Base-by-base conservation (phyloP, 2,329 filamentous ascomycete species). In the Phyllosticta citrichinensis region DNA sequence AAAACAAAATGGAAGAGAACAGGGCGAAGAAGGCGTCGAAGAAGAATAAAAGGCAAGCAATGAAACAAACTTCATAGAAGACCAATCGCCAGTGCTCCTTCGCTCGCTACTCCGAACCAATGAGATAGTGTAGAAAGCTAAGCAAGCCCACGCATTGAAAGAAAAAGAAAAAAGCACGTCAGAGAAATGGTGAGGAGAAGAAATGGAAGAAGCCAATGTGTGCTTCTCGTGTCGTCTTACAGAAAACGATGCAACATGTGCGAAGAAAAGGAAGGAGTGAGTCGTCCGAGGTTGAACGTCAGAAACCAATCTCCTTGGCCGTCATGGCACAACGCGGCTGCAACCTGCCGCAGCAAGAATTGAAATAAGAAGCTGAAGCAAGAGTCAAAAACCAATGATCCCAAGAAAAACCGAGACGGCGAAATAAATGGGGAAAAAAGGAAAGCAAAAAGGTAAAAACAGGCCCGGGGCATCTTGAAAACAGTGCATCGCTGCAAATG, bases 31-130 rank as follows among this genome's bases (percentile, higher is more conserved):
- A 3, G 51, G n/a, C 5, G 19, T 9, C 19, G 11, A 20, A 11
- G 12, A n/a, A 52, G 52, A 61, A 30, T 19, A 53, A 35, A 60
- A 56, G 52, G 53, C 40, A 61, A 25, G 27, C 51, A 19, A 52
- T 27, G 27, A 30, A 61, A 24, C n/a, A 25, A 40, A 56, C n/a
- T 30, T 27, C n/a, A 53, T 52, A 27, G 56, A 61, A 52, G 25
- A 61, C 51, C 58, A 61, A 61, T 56, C 58, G 58, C 58, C 58
- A n/a, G 47, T 61, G 58, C 58, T 61, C 58, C 58, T 24, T 61
- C 58, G 58, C 58, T 61, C 52, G 52, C 52, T 61, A 50, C 58
- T 56, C 58, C 58, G 52, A 58, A 47, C 25, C 55, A 57, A 56
- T 53, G 58, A 55, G 54, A 61, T 40, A 40, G 35, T 30, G 27